phyloP scores from a whole-genome alignment of 768 basidiomycete genomes.

The Pleurotus giganteus region DNA sequence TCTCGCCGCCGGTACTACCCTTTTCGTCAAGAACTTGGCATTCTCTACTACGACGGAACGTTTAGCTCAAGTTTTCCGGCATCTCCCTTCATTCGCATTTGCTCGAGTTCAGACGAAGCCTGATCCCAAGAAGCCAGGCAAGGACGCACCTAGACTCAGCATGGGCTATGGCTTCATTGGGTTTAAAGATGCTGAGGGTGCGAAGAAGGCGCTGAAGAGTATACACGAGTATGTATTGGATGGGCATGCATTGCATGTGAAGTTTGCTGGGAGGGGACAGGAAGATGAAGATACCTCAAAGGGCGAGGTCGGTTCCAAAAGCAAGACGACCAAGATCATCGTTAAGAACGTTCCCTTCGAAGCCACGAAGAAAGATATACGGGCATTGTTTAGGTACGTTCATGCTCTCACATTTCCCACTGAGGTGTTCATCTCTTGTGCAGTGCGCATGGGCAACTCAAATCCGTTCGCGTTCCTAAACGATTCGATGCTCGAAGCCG shows the following conservation, averaged over 20 bases:
- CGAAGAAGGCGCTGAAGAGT: slow-evolving; percentile 70
- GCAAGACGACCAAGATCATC: slow-evolving; percentile 79
- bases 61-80: slow-evolving; percentile 65
- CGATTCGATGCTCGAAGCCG: slow-evolving; percentile 87
- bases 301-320: slow-evolving; percentile 43
- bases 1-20: slow-evolving; percentile 70
- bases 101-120: slow-evolving; percentile 90
- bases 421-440: slow-evolving; percentile 8
- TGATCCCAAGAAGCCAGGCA: slow-evolving; percentile 67
- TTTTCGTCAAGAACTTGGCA: slow-evolving; percentile 95
- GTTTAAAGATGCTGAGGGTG: slow-evolving; percentile 73
- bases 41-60: slow-evolving; percentile 85
- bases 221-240: slow-evolving; percentile 84
- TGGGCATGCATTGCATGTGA: slow-evolving; percentile 80
- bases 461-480: slow-evolving; percentile 90
- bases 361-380: slow-evolving; percentile 88
- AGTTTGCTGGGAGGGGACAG: slow-evolving; percentile 84
- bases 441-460: slow-evolving; percentile 89
- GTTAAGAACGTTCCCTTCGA: slow-evolving; percentile 99
- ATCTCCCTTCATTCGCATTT: slow-evolving; percentile 79
- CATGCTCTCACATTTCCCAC: background rate
- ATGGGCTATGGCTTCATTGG: slow-evolving; percentile 98
- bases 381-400: slow-evolving; percentile 83
- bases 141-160: slow-evolving; percentile 56
- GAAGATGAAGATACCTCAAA: slow-evolving; percentile 45